Evolutionary conservation across 495 filamentous ascomycete genomes (phyloP).

Genomic region (Penicillium maclennaniae): DNA sequence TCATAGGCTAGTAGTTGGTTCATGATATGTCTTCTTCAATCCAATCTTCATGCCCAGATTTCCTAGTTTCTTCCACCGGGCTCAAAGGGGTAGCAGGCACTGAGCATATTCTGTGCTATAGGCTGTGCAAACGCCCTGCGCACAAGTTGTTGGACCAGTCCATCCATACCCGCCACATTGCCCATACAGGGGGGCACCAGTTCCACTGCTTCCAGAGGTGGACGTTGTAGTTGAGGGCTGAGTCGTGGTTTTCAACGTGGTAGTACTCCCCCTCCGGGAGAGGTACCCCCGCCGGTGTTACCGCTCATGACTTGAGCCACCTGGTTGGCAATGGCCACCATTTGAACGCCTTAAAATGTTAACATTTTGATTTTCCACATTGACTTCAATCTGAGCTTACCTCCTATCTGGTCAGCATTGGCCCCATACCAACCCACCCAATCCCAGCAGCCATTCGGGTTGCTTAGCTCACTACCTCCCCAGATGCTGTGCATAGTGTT

Average conservation of each 20-base stretch:
- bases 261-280: neutral
- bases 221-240: constrained; percentile 1
- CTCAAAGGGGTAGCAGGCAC: neutral
- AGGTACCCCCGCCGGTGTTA: neutral
- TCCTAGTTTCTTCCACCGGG: neutral
- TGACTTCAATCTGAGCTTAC: neutral
- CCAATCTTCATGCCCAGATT: too few species aligned
- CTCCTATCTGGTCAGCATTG: constrained; percentile 14
- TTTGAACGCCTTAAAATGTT: constrained; percentile 8
- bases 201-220: neutral
- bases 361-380: neutral
- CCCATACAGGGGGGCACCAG: constrained; percentile 2
- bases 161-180: constrained; percentile 4
- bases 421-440: constrained; percentile 15
- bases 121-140: constrained; percentile 3
- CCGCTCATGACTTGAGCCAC: constrained; percentile 12
- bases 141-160: constrained; percentile 4
- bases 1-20: too few species aligned
- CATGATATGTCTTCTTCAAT: too few species aligned
- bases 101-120: constrained; percentile 1
- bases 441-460: constrained; percentile 15
- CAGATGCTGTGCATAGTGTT: constrained; percentile 10
- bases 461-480: constrained; percentile 5
- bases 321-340: constrained; percentile 14
- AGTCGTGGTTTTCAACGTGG: neutral